A percentile compares a stretch with the other conserved stretches of the same genome.
Conservation (phyloP, 768 basidiomycete genomes). For the Mrakia blollopis region DNA sequence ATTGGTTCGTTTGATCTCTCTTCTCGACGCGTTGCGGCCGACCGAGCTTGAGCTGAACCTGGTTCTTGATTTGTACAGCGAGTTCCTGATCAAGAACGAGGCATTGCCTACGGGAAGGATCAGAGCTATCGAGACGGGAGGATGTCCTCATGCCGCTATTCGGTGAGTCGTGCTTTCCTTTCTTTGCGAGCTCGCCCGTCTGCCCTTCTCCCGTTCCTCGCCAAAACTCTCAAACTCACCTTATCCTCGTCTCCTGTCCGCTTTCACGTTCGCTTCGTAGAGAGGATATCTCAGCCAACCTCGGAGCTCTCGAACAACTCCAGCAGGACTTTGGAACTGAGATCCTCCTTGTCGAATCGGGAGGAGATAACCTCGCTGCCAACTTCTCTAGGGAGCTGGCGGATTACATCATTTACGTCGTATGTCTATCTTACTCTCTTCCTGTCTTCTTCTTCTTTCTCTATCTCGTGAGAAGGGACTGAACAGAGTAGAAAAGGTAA, state of each 20-base stretch:
- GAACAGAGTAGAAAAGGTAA: too few species aligned
- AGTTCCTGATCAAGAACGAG: conserved; percentile 88
- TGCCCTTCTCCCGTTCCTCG: not conserved
- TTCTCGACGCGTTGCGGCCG: not conserved
- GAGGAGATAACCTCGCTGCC: conserved; percentile 50
- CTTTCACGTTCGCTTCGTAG: conserved; percentile 2
- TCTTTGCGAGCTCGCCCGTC: not conserved
- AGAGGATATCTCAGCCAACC: conserved; percentile 95
- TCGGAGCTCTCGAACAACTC: conserved; percentile 89
- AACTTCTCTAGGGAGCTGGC: conserved; percentile 95
- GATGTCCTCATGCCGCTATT: conserved; percentile 97
- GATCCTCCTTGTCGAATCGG: conserved; percentile 88
- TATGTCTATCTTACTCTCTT: conserved; percentile 43
- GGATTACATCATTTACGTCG: conserved; percentile 93
- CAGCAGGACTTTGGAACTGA: conserved; percentile 88
- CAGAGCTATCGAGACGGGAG: conserved; percentile 87
- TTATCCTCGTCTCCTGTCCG: not conserved
- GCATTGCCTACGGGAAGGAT: conserved; percentile 74
- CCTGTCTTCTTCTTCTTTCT: not conserved
- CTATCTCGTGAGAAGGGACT: not conserved
- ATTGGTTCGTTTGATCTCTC: conserved; percentile 15
- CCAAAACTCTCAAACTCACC: not conserved
- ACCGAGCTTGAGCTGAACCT: not conserved
- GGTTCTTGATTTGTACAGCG: conserved; percentile 40
- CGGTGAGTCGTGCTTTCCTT: conserved; percentile 45